Conservation (phyloP, 768 basidiomycete species). For the Strobilomyces dryophilus region DNA sequence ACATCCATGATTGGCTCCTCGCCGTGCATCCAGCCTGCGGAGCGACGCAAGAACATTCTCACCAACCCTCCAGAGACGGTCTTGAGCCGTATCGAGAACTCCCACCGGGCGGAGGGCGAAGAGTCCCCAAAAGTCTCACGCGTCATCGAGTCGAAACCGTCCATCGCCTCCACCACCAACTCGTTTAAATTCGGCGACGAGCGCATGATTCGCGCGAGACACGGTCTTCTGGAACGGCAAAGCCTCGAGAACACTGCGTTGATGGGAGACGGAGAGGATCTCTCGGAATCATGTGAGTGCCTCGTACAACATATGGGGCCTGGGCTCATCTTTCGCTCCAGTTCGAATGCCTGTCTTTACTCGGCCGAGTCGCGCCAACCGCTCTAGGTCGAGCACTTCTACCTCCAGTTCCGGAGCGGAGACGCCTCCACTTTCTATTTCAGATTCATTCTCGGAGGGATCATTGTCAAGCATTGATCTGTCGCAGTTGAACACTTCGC, state of each 20-base stretch:
- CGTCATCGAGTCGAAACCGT: conserved; percentile 54
- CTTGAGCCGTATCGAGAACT: conserved; percentile 35
- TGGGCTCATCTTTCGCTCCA: conserved; percentile 17
- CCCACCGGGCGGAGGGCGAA: conserved; percentile 8
- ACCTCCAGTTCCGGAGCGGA: conserved; percentile 65
- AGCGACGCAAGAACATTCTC: conserved; percentile 53
- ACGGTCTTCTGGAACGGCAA: conserved; percentile 58
- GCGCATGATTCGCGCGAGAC: conserved; percentile 61
- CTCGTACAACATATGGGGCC: background rate
- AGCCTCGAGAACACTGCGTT: conserved; percentile 66
- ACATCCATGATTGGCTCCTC: conserved; percentile 65
- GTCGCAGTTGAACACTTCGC: conserved; percentile 50
- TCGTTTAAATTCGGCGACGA: conserved; percentile 65
- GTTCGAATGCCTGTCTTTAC: conserved; percentile 57
- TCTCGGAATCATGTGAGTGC: conserved; percentile 44
- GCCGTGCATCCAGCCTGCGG: conserved; percentile 55
- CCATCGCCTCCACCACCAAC: conserved; percentile 54
- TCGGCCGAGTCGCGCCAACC: conserved; percentile 45
- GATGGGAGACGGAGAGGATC: conserved; percentile 64
- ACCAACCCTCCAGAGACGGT: conserved; percentile 26
- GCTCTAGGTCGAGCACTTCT: conserved; percentile 67
- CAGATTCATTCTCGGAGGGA: conserved; percentile 61
- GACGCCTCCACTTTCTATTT: conserved; percentile 66
- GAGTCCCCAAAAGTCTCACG: conserved; percentile 42
- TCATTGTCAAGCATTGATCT: conserved; percentile 79